phyloP scores from a whole-genome alignment of 768 basidiomycete genomes.

The Sistotremastrum suecicum region DNA sequence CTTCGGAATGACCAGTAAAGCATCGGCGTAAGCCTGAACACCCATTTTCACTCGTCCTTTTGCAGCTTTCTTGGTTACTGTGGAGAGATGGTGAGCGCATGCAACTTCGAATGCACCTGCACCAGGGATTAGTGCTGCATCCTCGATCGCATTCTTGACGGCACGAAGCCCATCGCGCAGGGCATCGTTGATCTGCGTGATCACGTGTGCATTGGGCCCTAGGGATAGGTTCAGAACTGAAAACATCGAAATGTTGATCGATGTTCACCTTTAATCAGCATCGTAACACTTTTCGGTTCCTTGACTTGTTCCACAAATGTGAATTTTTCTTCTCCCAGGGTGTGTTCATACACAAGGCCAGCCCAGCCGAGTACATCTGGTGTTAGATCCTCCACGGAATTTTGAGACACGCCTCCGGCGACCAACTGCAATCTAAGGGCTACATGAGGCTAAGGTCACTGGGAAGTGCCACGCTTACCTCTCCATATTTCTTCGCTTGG shows the following conservation, averaged over 20 bases:
- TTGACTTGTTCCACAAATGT: slow-evolving; percentile 97
- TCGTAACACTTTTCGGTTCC: slow-evolving; percentile 86
- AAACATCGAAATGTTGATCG: not conserved
- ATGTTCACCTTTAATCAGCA: slow-evolving; percentile 71
- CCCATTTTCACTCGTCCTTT: slow-evolving; percentile 97
- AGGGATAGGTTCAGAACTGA: not conserved
- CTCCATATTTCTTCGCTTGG: slow-evolving; percentile 99
- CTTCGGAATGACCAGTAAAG: slow-evolving; percentile 88
- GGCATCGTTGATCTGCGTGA: slow-evolving; percentile 94
- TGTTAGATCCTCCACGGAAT: slow-evolving; percentile 91
- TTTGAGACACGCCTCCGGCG: slow-evolving; percentile 91
- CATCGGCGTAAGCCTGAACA: slow-evolving; percentile 93
- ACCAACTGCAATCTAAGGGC: slow-evolving; percentile 68
- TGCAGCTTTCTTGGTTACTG: slow-evolving; percentile 65
- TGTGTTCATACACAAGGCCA: slow-evolving; percentile 97
- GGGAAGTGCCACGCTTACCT: slow-evolving; percentile 35
- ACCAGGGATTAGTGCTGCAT: slow-evolving; percentile 80
- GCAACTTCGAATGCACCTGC: slow-evolving; percentile 96
- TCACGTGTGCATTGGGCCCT: slow-evolving; percentile 91
- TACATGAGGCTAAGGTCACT: not conserved
- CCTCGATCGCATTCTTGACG: slow-evolving; percentile 94
- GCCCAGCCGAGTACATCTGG: slow-evolving; percentile 93
- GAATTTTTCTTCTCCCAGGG: slow-evolving; percentile 96
- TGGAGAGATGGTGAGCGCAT: slow-evolving; percentile 72
- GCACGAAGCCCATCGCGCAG: slow-evolving; percentile 91